Conservation (phyloP, 331 rosid species). For the Rhamnella rubrinervis region DNA sequence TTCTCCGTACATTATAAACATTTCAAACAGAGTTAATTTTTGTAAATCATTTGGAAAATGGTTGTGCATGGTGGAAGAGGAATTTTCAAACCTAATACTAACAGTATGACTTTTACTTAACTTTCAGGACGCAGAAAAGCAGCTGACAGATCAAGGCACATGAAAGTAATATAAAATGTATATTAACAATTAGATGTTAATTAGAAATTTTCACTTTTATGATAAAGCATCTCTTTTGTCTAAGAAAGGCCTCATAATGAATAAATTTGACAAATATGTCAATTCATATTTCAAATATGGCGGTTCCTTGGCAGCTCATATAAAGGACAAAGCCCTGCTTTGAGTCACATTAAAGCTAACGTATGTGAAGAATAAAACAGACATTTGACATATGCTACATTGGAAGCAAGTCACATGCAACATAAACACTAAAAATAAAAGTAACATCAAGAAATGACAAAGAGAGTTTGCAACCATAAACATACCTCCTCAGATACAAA, state of each 20-base stretch:
- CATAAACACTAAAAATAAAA: background rate
- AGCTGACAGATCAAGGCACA: no score
- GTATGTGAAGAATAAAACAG: background rate
- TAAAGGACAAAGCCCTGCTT: constrained; percentile 81
- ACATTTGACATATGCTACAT: background rate
- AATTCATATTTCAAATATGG: constrained; percentile 58
- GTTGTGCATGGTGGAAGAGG: no score
- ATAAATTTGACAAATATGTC: constrained; percentile 36
- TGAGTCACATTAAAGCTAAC: constrained; percentile 29
- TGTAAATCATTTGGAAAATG: no score
- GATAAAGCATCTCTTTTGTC: constrained; percentile 80
- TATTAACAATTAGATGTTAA: no score
- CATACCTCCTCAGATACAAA: constrained; percentile 83
- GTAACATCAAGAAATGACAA: background rate
- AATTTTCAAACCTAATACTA: no score
- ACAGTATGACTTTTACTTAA: no score
- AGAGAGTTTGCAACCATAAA: background rate
- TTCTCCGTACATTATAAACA: no score
- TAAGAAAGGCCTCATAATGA: constrained; percentile 75
- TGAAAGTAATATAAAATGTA: no score
- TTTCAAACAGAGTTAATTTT: no score
- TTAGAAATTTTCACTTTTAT: no score
- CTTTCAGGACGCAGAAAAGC: no score
- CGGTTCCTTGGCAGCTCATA: constrained; percentile 64
- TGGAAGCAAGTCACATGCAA: background rate